These are phyloP conservation scores for Achaetomiella virescens DNA, from an alignment of 495 filamentous ascomycete genomes.

Conservation along the genomic window DNA sequence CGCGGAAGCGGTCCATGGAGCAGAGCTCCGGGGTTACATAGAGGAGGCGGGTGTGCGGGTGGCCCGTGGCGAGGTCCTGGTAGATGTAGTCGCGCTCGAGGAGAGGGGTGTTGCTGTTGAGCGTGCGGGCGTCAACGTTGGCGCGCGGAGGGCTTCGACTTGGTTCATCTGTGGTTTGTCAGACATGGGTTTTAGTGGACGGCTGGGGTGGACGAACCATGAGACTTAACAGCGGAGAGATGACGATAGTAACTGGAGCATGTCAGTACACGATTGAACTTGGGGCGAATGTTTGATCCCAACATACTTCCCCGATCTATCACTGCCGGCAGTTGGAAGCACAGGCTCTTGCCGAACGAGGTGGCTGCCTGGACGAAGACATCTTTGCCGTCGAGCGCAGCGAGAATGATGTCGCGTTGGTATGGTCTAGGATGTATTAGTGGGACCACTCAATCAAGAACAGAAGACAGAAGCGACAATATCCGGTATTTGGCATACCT, in stretches of 20 bases:
- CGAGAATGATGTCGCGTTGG: constrained; percentile 79
- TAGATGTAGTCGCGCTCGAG: constrained; percentile 62
- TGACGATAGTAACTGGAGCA: constrained; percentile 71
- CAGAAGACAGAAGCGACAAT: too few relatives aligned
- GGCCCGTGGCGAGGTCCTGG: constrained; percentile 76
- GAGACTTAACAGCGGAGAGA: constrained; percentile 82
- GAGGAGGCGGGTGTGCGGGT: constrained; percentile 74
- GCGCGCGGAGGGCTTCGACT: constrained; percentile 71
- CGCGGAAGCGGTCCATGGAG: constrained; percentile 69
- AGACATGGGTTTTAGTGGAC: background rate
- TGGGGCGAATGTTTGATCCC: background rate
- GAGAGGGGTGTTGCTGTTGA: constrained; percentile 72
- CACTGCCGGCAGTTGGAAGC: constrained; percentile 88
- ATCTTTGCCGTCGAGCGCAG: constrained; percentile 77
- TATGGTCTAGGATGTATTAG: constrained; percentile 51
- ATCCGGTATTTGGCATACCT: constrained; percentile 45
- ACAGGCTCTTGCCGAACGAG: constrained; percentile 90
- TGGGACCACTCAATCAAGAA: too few relatives aligned
- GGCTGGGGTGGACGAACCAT: constrained; percentile 54
- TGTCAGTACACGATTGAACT: background rate
- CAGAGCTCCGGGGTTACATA: constrained; percentile 94
- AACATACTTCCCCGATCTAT: constrained; percentile 73
- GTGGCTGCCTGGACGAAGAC: constrained; percentile 96
- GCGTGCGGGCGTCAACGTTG: constrained; percentile 71
- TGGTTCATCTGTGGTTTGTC: constrained; percentile 66